Evolutionary conservation across 441 rosid genomes (phyloP).

Genomic region (Hypseocharis bilobata): DNA sequence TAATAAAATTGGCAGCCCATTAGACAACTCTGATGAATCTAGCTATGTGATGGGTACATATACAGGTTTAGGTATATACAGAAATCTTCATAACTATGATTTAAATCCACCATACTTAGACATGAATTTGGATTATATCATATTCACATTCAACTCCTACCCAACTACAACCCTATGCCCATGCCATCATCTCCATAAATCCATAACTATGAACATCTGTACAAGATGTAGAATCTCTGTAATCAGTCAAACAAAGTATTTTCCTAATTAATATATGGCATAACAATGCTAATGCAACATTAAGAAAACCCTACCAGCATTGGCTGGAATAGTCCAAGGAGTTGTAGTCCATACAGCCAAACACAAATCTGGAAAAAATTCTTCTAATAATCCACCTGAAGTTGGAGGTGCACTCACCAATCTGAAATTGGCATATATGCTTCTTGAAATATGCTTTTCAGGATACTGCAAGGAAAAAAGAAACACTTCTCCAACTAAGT

Average conservation of each 20-base stretch:
- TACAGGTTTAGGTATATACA: neutral
- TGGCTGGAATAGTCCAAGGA: constrained; percentile 96
- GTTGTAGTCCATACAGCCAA: constrained; percentile 97
- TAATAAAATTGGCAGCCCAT: too few relatives aligned
- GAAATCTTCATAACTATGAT: neutral
- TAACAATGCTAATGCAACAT: neutral
- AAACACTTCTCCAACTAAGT: neutral
- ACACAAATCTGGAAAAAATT: constrained; percentile 62
- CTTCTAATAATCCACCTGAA: constrained; percentile 39
- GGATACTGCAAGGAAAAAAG: constrained; percentile 56
- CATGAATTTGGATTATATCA: neutral
- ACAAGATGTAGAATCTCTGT: constrained; percentile 3
- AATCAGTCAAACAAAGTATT: neutral
- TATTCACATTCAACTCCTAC: neutral
- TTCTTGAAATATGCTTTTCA: constrained; percentile 86
- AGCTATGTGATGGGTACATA: neutral
- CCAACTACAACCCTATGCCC: neutral
- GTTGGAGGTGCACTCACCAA: constrained; percentile 40
- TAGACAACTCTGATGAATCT: neutral
- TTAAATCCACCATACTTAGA: neutral
- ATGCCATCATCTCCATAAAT: neutral
- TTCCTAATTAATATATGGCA: neutral
- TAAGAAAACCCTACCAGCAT: constrained; percentile 55
- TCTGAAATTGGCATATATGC: constrained; percentile 73
- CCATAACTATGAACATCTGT: neutral